Evolutionary conservation across 768 basidiomycete genomes (phyloP), one percentile per base, ranked within the genome.

Genomic region (Pleurotus salmoneostramineus): DNA sequence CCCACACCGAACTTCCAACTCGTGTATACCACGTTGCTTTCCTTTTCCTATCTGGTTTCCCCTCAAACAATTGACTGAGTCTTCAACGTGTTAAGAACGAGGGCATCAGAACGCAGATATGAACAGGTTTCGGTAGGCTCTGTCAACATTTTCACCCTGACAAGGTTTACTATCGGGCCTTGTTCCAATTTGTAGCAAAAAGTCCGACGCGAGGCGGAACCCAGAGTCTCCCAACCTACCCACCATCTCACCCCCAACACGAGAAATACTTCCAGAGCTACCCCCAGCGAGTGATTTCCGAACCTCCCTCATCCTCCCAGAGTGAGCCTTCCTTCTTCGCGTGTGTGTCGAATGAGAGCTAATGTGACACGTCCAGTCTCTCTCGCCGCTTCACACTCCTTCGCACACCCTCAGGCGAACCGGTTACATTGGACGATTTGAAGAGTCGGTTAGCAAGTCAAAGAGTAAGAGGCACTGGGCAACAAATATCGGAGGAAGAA

Each of bases 251-350:
- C 71, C 68, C 11, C 63, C 70, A 52, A 63, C 69, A 61, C 73
- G 72, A 59, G 75, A 75, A 46, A 62, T 68, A 49, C 73, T 84
- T 2, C 83, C 81, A 50, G 77, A 81, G 62, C 77, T 93, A 14
- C 87, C 89, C 55, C 81, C 87, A 6, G 74, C 78, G 45, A 83
- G 81, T 75, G 84, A 91, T 71, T 94, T 94, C 75, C 88, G 92
- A 65, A 91, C 92, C 33, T 92, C 91, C 59, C 81, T 88, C 67
- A 92, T 94, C 65, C 73, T 94, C 50, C 90, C 90, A 69, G 89
- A 88, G 92, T 94, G 72, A 75, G 89, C 77, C 60, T 50, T 48
- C 43, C 11, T 55, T 32, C 62, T 59, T 58, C 35, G 7, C 50
- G 21, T 57, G n/a, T 14, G 37, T n/a, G 34, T 54, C 63, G 50